A percentile compares a stretch with the other conserved stretches of the same genome.
These are phyloP conservation scores for Vitellaria paradoxa DNA, from an alignment of 179 eudicot genomes.

Conservation along the genomic window DNA sequence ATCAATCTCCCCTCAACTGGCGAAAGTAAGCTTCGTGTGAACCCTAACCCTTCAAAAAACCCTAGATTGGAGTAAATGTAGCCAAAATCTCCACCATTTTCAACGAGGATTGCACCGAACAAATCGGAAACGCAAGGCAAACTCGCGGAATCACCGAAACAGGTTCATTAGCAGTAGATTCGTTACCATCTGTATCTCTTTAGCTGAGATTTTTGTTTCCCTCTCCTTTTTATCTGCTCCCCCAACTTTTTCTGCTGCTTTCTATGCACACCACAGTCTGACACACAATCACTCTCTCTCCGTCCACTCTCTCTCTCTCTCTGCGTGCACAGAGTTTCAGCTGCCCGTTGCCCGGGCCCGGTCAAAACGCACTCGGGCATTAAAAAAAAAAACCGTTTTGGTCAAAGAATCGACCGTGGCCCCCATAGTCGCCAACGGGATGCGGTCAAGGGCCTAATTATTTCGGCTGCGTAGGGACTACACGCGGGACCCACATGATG, in stretches of 20 bases:
- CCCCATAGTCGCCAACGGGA: no score
- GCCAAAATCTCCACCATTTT: conserved; percentile 12
- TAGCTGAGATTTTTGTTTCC: not conserved
- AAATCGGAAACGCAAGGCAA: not conserved
- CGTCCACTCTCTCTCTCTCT: not conserved
- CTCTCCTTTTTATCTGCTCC: not conserved
- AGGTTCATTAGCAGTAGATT: not conserved
- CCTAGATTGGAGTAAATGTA: not conserved
- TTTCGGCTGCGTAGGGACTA: no score
- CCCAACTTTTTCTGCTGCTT: not conserved
- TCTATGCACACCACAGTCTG: not conserved
- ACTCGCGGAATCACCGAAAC: not conserved
- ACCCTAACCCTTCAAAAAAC: not conserved
- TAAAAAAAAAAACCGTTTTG: no score
- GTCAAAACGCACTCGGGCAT: no score
- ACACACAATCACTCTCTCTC: not conserved
- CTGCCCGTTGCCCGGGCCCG: no score
- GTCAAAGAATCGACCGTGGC: no score
- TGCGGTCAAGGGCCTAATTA: no score
- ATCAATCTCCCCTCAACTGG: not conserved
- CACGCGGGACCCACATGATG: no score
- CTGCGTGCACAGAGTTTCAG: no score
- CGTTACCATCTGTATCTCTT: not conserved
- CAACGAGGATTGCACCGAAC: not conserved
- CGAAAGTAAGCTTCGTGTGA: not conserved